phyloP scores from a whole-genome alignment of 108 stramenopile genomes.

The Cyclotella distinguenda region DNA sequence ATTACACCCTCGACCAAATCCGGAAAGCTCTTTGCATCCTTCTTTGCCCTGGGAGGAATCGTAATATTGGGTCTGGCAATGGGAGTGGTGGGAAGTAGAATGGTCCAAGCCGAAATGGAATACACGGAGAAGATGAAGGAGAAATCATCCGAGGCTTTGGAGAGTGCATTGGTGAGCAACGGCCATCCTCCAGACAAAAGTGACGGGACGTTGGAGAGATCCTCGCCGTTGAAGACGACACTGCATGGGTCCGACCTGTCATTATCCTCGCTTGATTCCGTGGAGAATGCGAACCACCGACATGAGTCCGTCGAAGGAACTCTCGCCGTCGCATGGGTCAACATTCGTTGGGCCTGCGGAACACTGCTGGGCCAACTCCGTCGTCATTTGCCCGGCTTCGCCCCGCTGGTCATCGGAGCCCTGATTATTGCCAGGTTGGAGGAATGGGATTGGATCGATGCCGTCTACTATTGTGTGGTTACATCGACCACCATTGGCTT shows the following conservation, averaged over 20 bases:
- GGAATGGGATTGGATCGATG: conserved; percentile 36
- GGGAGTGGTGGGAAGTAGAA: conserved; percentile 47
- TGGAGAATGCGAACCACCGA: no score
- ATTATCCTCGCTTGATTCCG: no score
- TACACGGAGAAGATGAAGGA: conserved; percentile 32
- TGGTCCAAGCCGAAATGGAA: conserved; percentile 51
- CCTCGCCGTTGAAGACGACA: not conserved
- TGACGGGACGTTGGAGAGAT: not conserved
- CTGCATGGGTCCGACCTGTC: no score
- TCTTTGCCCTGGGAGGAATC: conserved; percentile 69
- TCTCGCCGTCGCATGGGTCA: not conserved
- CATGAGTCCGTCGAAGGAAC: not conserved
- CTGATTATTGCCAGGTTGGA: conserved; percentile 22
- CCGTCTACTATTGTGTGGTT: conserved; percentile 59
- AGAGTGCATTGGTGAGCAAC: conserved; percentile 11
- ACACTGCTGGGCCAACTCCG: not conserved
- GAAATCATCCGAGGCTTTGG: conserved; percentile 10
- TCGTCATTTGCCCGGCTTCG: conserved; percentile 16
- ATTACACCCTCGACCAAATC: conserved; percentile 32
- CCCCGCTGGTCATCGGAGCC: conserved; percentile 20
- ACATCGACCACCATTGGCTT: conserved; percentile 65
- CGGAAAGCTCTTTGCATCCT: conserved; percentile 57
- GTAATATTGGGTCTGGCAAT: conserved; percentile 58
- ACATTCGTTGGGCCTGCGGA: not conserved
- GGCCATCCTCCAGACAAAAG: not conserved